Evolutionary conservation across 495 filamentous ascomycete genomes (phyloP).

Genomic region (Aspergillus nidulans): DNA sequence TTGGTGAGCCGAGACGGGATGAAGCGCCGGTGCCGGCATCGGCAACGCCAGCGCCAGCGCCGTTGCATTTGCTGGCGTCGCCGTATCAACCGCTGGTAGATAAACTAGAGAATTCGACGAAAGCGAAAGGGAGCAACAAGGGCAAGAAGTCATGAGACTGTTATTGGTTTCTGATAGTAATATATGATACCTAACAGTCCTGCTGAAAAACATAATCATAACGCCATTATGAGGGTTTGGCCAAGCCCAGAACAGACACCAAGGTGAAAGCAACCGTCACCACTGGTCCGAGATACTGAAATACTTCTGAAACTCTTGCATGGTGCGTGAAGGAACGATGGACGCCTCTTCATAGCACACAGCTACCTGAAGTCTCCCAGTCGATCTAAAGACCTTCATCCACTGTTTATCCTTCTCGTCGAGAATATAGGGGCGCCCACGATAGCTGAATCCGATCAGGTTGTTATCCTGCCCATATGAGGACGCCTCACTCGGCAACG

Average conservation of each 20-base stretch:
- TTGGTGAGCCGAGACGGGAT: constrained; percentile 49
- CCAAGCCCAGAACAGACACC: background rate
- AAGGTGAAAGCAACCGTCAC: background rate
- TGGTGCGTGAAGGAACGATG: background rate
- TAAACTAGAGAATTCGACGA: constrained; percentile 51
- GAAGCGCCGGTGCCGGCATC: constrained; percentile 48
- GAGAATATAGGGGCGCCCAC: background rate
- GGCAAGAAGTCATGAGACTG: constrained; percentile 28
- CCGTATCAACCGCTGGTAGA: constrained; percentile 72
- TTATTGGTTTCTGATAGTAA: constrained; percentile 9
- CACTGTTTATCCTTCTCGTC: background rate
- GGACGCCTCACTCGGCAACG: too few relatives aligned
- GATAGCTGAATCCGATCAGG: background rate
- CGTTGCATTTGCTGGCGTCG: constrained; percentile 25
- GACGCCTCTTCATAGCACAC: background rate
- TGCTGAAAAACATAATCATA: background rate
- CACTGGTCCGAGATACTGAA: background rate
- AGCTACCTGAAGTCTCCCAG: background rate
- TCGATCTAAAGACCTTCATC: background rate
- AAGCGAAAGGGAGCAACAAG: constrained; percentile 27
- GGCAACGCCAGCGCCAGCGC: constrained; percentile 60
- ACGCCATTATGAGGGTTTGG: background rate
- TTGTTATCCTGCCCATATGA: background rate
- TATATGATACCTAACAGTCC: background rate
- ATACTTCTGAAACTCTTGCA: background rate